These are phyloP conservation scores for Physcomitrellopsis africana DNA, from an alignment of 225 moss, liverwort and hornwort genomes.

Conservation along the genomic window DNA sequence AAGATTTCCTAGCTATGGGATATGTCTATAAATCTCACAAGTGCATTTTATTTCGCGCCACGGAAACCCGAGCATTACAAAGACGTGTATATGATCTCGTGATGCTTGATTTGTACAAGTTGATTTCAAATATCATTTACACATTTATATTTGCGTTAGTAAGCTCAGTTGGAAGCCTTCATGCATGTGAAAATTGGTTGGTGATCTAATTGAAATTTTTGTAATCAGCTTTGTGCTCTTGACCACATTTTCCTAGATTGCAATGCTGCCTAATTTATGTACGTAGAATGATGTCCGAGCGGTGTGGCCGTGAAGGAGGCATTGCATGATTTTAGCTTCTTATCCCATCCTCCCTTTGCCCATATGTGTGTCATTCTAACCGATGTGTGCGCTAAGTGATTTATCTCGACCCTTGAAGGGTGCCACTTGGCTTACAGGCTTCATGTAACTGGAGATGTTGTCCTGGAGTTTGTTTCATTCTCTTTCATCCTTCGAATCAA, in stretches of 20 bases:
- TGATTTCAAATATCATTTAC: too few relatives aligned
- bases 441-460: background rate
- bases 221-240: background rate
- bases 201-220: background rate
- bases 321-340: too few relatives aligned
- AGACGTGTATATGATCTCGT: too few relatives aligned
- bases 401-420: background rate
- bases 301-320: too few relatives aligned
- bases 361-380: background rate
- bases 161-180: too few relatives aligned
- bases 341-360: too few relatives aligned
- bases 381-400: background rate
- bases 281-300: too few relatives aligned
- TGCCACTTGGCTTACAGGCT: background rate
- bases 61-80: too few relatives aligned
- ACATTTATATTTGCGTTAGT: too few relatives aligned
- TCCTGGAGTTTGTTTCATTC: background rate
- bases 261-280: background rate
- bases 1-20: background rate
- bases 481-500: slow-evolving; percentile 4
- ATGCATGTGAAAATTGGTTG: background rate
- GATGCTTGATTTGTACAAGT: too few relatives aligned
- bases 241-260: background rate
- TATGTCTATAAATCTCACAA: slow-evolving; percentile 20
- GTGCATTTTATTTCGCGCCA: background rate